Evolutionary conservation across 495 filamentous ascomycete genomes (phyloP).

Genomic region (Lophiostoma macrostomum): DNA sequence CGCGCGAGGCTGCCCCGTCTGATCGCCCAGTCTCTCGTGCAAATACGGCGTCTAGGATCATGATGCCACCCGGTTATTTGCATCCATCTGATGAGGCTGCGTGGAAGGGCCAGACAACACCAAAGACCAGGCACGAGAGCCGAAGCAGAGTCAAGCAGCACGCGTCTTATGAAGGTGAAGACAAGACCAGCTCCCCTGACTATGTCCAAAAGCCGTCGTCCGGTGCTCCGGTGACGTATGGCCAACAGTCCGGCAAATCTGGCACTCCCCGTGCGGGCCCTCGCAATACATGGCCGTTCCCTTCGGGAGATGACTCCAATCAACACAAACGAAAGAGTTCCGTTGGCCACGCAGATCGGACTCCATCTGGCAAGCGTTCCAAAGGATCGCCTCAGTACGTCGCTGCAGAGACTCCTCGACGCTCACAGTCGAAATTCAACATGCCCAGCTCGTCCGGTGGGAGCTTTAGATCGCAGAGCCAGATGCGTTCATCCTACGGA

Average conservation of each 20-base stretch:
- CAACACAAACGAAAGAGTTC: background rate
- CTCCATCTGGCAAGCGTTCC: background rate
- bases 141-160: background rate
- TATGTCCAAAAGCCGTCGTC: background rate
- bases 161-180: too few species aligned
- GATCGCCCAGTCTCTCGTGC: too few species aligned
- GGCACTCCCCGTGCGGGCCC: background rate
- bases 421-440: too few species aligned
- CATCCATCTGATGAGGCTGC: too few species aligned
- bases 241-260: background rate
- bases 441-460: background rate
- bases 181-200: conserved; percentile 16
- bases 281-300: background rate
- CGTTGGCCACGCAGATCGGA: background rate
- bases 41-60: too few species aligned
- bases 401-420: background rate
- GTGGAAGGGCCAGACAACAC: background rate
- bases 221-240: conserved; percentile 1
- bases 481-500: conserved; percentile 5
- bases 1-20: too few species aligned
- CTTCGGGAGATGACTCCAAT: background rate
- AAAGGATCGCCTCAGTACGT: background rate
- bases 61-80: too few species aligned
- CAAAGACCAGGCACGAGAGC: background rate
- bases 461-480: background rate